phyloP scores from a whole-genome alignment of 2,329 filamentous ascomycete genomes.

The Botryotinia narcissicola region DNA sequence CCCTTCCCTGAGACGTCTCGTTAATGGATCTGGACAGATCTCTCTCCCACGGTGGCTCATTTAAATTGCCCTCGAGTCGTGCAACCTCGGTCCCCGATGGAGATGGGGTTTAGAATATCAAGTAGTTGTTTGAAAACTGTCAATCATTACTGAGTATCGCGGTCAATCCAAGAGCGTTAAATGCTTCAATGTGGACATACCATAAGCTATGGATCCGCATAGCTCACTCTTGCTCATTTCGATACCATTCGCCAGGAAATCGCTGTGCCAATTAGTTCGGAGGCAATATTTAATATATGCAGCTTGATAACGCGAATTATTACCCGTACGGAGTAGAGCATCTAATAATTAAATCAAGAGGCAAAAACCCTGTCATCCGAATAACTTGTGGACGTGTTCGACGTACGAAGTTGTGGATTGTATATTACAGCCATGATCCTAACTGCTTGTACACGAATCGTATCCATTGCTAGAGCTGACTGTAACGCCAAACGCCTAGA shows the following conservation, averaged over 20 bases:
- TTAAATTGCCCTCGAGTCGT: background rate
- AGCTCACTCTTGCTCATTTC: background rate
- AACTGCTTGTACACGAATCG: conserved; percentile 9
- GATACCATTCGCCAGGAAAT: background rate
- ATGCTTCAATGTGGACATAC: background rate
- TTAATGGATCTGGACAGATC: background rate
- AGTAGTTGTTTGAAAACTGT: background rate
- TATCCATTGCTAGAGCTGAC: background rate
- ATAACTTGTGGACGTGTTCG: background rate
- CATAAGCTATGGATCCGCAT: background rate
- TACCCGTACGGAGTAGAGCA: background rate
- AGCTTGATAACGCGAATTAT: background rate
- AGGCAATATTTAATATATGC: conserved; percentile 4
- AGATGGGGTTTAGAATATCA: background rate
- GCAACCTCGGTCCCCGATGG: background rate
- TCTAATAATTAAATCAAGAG: background rate
- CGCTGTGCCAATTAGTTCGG: background rate
- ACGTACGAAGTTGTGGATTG: background rate
- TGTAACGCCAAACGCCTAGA: background rate
- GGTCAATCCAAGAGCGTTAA: background rate
- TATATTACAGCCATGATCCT: conserved; percentile 11
- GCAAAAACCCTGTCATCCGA: background rate
- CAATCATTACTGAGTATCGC: background rate
- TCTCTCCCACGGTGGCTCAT: background rate
- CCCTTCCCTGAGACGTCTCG: background rate